These are phyloP conservation scores for Cornus suecica DNA, from an alignment of 148 eudicot species.

Conservation along the genomic window DNA sequence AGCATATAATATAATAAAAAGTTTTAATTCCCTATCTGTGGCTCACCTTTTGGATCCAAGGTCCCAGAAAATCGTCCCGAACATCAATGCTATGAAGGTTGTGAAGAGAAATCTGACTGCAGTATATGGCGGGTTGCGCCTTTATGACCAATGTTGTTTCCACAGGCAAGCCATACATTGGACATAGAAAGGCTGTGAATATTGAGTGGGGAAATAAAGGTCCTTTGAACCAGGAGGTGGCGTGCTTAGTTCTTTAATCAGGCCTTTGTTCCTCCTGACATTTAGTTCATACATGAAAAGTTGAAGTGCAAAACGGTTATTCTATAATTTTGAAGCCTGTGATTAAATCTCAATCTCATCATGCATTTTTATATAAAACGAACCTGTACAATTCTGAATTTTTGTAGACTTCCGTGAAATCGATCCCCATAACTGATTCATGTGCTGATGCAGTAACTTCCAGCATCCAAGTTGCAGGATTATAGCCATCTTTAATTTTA, in stretches of 20 bases:
- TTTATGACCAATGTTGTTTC: no score
- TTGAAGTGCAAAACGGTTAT: neutral
- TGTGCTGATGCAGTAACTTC: no score
- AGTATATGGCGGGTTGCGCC: no score
- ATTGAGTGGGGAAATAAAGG: conserved; percentile 44
- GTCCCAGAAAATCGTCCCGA: no score
- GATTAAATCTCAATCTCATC: no score
- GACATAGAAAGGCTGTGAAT: conserved; percentile 41
- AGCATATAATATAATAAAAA: no score
- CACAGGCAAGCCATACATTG: conserved; percentile 64
- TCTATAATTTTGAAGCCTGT: neutral
- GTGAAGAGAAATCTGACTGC: no score
- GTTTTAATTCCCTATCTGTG: no score
- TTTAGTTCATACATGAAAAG: neutral
- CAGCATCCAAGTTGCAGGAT: conserved; percentile 92
- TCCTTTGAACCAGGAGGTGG: conserved; percentile 45
- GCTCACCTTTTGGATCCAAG: no score
- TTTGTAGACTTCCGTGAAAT: conserved; percentile 54
- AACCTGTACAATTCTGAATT: conserved; percentile 54
- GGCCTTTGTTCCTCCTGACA: conserved; percentile 50
- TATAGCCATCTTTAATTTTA: conserved; percentile 34
- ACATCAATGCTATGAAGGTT: no score
- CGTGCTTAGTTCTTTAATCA: conserved; percentile 35
- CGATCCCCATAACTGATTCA: conserved; percentile 47
- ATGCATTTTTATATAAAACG: conserved; percentile 14